phyloP scores from a whole-genome alignment of 2,329 filamentous ascomycete species.

The Harringtonia lauricola region DNA sequence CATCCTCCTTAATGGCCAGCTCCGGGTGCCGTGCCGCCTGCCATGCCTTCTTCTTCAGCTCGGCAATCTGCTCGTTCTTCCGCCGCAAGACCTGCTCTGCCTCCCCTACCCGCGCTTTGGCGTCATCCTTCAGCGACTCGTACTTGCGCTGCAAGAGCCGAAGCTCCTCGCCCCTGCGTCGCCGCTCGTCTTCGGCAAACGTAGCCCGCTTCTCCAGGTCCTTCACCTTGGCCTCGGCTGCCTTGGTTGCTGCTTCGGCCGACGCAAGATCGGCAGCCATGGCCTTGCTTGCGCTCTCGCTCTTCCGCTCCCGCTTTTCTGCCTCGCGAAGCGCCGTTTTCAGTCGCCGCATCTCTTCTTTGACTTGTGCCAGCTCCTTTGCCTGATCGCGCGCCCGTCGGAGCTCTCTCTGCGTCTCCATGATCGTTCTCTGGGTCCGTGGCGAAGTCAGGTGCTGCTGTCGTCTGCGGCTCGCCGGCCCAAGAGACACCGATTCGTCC shows the following conservation, averaged over 20 bases:
- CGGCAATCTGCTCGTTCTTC: slow-evolving; percentile 44
- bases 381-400: slow-evolving; percentile 42
- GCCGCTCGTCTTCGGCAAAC: slow-evolving; percentile 18
- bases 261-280: slow-evolving; percentile 19
- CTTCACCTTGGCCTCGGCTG: slow-evolving; percentile 14
- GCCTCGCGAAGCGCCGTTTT: slow-evolving; percentile 37
- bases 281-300: slow-evolving; percentile 24
- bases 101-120: slow-evolving; percentile 42
- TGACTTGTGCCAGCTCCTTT: slow-evolving; percentile 38
- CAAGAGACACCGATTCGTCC: slow-evolving; percentile 10
- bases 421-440: slow-evolving; percentile 36
- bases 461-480: background rate
- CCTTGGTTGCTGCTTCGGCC: slow-evolving; percentile 15
- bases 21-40: background rate
- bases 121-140: slow-evolving; percentile 40
- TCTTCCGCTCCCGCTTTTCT: slow-evolving; percentile 29
- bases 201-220: slow-evolving; percentile 19
- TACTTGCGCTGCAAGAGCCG: slow-evolving; percentile 36
- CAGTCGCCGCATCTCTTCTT: slow-evolving; percentile 40
- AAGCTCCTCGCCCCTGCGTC: slow-evolving; percentile 37
- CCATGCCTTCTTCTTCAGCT: slow-evolving; percentile 34
- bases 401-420: slow-evolving; percentile 43
- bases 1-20: slow-evolving; percentile 1
- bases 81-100: slow-evolving; percentile 42
- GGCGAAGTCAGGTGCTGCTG: slow-evolving; percentile 28